phyloP scores from a whole-genome alignment of 305 asterid genomes.

The Fraxinus albicans region DNA sequence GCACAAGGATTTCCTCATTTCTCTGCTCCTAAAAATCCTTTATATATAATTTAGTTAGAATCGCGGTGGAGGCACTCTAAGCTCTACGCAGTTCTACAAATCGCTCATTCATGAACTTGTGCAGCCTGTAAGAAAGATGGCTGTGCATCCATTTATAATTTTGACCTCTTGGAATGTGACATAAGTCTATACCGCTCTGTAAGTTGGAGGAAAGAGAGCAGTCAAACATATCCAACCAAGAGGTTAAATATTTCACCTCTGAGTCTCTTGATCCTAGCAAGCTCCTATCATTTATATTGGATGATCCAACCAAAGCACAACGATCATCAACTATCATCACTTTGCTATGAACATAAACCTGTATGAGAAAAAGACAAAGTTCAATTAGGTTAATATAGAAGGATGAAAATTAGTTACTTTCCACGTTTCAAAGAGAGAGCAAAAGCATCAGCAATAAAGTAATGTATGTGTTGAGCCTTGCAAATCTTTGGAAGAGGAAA shows the following conservation, averaged over 20 bases:
- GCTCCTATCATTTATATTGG: slow-evolving; percentile 95
- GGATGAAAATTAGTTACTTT: not conserved
- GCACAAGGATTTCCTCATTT: not conserved
- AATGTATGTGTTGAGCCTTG: not conserved
- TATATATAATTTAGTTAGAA: not conserved
- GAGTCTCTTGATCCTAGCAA: slow-evolving; percentile 95
- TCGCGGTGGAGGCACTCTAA: not conserved
- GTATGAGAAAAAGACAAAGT: slow-evolving; percentile 18
- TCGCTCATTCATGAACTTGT: not conserved
- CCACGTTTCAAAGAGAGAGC: not conserved
- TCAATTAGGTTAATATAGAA: slow-evolving; percentile 6
- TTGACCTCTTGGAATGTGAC: not conserved
- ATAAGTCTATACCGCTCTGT: not conserved
- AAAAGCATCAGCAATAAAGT: not conserved
- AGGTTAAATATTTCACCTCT: slow-evolving; percentile 52
- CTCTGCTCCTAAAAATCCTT: not conserved
- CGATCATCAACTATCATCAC: slow-evolving; percentile 92
- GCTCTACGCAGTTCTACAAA: not conserved
- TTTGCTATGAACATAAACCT: slow-evolving; percentile 96
- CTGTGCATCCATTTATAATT: not conserved
- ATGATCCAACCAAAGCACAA: slow-evolving; percentile 75
- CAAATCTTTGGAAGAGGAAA: not conserved
- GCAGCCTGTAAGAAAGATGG: not conserved
- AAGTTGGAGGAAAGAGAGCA: slow-evolving; percentile 7
- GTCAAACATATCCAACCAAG: slow-evolving; percentile 8